These are phyloP conservation scores for Collybia sordida DNA, from an alignment of 768 basidiomycete genomes.

Conservation along the genomic window DNA sequence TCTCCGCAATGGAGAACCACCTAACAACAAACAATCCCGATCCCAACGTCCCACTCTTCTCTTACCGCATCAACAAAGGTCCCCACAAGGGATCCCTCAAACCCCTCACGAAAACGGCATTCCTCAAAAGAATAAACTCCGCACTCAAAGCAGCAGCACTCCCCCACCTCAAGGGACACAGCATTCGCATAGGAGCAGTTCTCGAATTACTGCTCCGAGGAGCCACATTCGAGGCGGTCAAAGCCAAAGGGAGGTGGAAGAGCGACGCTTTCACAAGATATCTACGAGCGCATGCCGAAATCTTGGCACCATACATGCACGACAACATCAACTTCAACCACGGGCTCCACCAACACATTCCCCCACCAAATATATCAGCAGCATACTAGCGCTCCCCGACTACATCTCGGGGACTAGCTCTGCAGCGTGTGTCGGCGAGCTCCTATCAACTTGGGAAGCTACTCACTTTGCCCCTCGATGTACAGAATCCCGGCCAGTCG, in stretches of 20 bases:
- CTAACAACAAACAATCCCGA: conserved; percentile 27
- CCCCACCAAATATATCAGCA: background rate
- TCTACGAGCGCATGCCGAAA: conserved; percentile 11
- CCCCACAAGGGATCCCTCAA: too few species aligned
- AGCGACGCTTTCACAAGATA: conserved; percentile 22
- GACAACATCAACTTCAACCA: too few species aligned
- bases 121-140: conserved; percentile 15
- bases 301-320: conserved; percentile 19
- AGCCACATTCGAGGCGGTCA: conserved; percentile 34
- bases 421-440: too few species aligned
- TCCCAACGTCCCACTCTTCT: conserved; percentile 24
- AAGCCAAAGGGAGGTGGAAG: conserved; percentile 33
- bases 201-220: conserved; percentile 36
- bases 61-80: conserved; percentile 14
- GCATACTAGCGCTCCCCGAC: too few species aligned
- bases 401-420: too few species aligned
- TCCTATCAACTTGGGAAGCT: too few species aligned
- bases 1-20: conserved; percentile 20
- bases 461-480: too few species aligned
- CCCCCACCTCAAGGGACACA: conserved; percentile 24
- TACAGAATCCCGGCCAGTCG: too few species aligned
- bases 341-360: background rate
- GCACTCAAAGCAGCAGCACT: conserved; percentile 9
- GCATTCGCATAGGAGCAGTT: conserved; percentile 26
- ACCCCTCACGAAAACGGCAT: conserved; percentile 25